Evolutionary conservation across 441 rosid genomes (phyloP), one percentile per base, ranked within the genome.

Genomic region (Eruca vesicaria): DNA sequence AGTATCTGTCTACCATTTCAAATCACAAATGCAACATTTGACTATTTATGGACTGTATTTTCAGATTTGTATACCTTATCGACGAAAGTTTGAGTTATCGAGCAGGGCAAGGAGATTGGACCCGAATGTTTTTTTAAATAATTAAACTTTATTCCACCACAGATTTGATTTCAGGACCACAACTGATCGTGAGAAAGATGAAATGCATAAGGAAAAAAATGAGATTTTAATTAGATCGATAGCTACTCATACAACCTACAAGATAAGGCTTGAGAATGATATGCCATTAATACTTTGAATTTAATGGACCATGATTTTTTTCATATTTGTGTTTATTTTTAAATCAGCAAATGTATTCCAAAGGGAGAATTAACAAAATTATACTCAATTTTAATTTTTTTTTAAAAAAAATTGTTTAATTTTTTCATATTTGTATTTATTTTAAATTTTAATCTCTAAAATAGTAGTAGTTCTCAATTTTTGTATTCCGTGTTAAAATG

Each of bases 201-300:
- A 20, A 9, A 10, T 62, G 19, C 61, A 72, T 3, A 21, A 19
- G 4, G 4, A 31, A 15, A 50, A 9, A 29, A 12, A 7, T 0
- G 26, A 52, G 38, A 18, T 9, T 28, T 65, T n/a, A 19, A 45
- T 32, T 31, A 43, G 20, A 57, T 43, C 71, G 36, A 29, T 35
- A 20, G 1, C 55, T 18, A 65, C 20, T 55, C 56, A 3, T 55
- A 36, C 62, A 57, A 11, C 55, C 63, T 21, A 63, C 41, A 52
- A 23, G 65, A 36, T 73, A 18, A 73, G 66, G 35, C 60, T 66
- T 57, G n/a, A n/a, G n/a, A n/a, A n/a, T n/a, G n/a, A n/a, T n/a
- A n/a, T n/a, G n/a, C n/a, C n/a, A n/a, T n/a, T n/a, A n/a, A n/a
- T n/a, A n/a, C n/a, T n/a, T n/a, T n/a, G 58, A 7, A 12, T 59